Conservation (phyloP, 2,329 filamentous ascomycete genomes). For the Penicillium sp. region DNA sequence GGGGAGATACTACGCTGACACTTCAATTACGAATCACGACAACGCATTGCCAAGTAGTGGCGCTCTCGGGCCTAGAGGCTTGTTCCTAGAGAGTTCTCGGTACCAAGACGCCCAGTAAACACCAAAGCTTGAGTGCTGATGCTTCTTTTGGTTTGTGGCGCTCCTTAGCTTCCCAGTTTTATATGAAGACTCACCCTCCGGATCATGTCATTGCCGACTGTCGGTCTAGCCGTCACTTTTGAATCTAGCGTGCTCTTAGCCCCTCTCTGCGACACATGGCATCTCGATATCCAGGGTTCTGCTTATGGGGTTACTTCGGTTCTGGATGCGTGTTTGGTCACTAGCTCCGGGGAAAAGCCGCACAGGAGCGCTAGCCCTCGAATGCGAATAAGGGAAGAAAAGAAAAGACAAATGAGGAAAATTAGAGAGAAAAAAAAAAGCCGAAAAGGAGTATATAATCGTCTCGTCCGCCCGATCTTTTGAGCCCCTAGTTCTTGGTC, state of each 20-base stretch:
- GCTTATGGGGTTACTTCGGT: constrained; percentile 1
- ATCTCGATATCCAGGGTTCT: constrained; percentile 6
- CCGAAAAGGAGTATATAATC: constrained; percentile 12
- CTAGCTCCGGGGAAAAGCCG: constrained; percentile 8
- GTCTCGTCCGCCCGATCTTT: background rate
- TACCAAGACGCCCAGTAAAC: constrained; percentile 4
- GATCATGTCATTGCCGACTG: constrained; percentile 10
- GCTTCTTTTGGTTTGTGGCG: constrained; percentile 21
- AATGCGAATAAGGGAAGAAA: background rate
- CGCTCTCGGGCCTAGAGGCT: constrained; percentile 8
- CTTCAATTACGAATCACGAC: background rate
- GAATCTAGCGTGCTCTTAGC: constrained; percentile 10
- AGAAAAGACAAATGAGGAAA: background rate
- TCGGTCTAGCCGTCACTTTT: constrained; percentile 10
- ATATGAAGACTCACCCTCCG: constrained; percentile 3
- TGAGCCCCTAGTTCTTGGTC: background rate
- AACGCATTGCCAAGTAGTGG: constrained; percentile 4
- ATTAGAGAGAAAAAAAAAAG: background rate
- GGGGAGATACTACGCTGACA: background rate
- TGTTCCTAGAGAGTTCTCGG: constrained; percentile 8
- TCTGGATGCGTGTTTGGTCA: constrained; percentile 2
- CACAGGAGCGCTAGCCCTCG: constrained; percentile 6
- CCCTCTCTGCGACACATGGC: constrained; percentile 5
- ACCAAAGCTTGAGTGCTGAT: constrained; percentile 9
- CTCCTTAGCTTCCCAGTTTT: constrained; percentile 7